A percentile compares a stretch with the other conserved stretches of the same genome.
Conservation (phyloP, 441 rosid species). For the Aquilaria agallochum region DNA sequence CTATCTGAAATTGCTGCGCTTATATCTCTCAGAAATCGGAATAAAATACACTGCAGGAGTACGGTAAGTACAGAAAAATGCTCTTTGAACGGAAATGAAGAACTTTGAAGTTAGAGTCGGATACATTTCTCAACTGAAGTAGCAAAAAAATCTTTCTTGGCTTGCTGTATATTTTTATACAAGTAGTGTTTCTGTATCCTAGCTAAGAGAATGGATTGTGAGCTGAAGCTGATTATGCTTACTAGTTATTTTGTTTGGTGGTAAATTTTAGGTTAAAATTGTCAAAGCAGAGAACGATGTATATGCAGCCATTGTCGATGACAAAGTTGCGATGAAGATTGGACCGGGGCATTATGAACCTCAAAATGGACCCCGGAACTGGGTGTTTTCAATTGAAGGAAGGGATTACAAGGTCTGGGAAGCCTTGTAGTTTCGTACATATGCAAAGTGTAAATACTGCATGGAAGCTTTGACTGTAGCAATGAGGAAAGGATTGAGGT, state of each 20-base stretch:
- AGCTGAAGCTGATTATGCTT: too few relatives aligned
- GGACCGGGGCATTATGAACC: conserved; percentile 92
- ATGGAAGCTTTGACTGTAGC: not conserved
- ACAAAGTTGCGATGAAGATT: conserved; percentile 77
- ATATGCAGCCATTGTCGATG: conserved; percentile 76
- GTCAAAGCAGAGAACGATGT: conserved; percentile 75
- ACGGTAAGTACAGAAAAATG: conserved; percentile 40
- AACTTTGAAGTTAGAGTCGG: too few relatives aligned
- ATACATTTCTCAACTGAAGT: too few relatives aligned
- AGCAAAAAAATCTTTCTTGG: too few relatives aligned
- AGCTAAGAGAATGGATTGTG: too few relatives aligned
- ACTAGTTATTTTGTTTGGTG: conserved; percentile 1
- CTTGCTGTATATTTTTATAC: too few relatives aligned
- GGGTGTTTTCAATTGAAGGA: conserved; percentile 70
- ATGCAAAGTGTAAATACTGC: not conserved
- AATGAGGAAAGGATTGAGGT: too few relatives aligned
- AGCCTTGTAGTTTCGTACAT: conserved; percentile 31
- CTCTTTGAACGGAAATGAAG: not conserved
- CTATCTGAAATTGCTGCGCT: conserved; percentile 74
- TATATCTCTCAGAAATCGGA: conserved; percentile 64
- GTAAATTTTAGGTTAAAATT: conserved; percentile 48
- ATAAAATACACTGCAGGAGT: conserved; percentile 82
- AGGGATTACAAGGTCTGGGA: conserved; percentile 88
- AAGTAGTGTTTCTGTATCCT: too few relatives aligned
- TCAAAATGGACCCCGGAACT: conserved; percentile 39